Percentiles rank a stretch among this genome's conserved stretches.
Evolutionary conservation across 106 monocot genomes (phyloP).

Genomic region (Allium fistulosum): DNA sequence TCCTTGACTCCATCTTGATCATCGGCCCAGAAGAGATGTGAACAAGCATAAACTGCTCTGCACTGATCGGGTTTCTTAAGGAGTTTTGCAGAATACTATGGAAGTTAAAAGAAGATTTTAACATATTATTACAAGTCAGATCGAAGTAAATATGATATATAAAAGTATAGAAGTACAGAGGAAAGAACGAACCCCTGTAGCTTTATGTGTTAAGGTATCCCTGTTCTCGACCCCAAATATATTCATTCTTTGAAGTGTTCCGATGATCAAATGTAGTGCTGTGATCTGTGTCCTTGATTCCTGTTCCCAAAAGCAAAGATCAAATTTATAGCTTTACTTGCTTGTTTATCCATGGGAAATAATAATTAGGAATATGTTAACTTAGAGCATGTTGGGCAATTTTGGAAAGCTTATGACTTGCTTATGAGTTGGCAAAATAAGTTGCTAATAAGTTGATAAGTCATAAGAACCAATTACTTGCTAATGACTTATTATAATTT

Average conservation of each 20-base stretch:
- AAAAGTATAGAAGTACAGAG: too few relatives aligned
- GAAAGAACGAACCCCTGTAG: constrained; percentile 68
- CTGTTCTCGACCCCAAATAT: constrained; percentile 98
- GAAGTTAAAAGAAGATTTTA: background rate
- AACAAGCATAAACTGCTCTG: constrained; percentile 97
- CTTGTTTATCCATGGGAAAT: too few relatives aligned
- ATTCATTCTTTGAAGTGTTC: constrained; percentile 90
- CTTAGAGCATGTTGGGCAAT: too few relatives aligned
- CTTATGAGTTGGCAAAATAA: too few relatives aligned
- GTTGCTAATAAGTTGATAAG: too few relatives aligned
- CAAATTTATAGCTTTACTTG: too few relatives aligned
- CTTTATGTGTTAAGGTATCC: constrained; percentile 95
- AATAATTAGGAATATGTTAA: too few relatives aligned
- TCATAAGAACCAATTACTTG: too few relatives aligned
- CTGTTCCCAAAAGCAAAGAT: constrained; percentile 24
- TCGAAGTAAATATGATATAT: too few relatives aligned
- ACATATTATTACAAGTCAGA: too few relatives aligned
- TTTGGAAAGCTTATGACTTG: too few relatives aligned
- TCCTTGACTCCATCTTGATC: constrained; percentile 97
- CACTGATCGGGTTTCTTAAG: constrained; percentile 99
- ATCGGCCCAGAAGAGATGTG: constrained; percentile 98
- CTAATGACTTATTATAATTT: too few relatives aligned
- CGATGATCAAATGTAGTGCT: constrained; percentile 95
- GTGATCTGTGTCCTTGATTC: constrained; percentile 98
- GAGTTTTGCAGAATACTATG: constrained; percentile 97